Percentiles rank a stretch among this genome's conserved stretches.
Evolutionary conservation across 2,329 filamentous ascomycete genomes (phyloP).

Genomic region (Fusarium armeniacum): DNA sequence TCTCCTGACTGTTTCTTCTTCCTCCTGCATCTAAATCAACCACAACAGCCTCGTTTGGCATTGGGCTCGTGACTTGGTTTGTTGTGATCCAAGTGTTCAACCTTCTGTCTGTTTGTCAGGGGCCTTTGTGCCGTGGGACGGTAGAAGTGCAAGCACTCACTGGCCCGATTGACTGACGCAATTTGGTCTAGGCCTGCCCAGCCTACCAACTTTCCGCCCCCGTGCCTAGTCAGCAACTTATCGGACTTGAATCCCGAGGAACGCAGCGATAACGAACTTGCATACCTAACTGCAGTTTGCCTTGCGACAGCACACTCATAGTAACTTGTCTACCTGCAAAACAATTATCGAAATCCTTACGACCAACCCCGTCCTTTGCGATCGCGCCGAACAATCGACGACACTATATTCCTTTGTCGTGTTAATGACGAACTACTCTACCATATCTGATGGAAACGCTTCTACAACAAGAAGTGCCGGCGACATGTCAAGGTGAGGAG

Average conservation of each 20-base stretch:
- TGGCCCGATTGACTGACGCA: conserved; percentile 47
- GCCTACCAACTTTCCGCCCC: conserved; percentile 31
- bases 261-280: conserved; percentile 39
- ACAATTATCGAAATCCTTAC: conserved; percentile 1
- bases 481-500: conserved; percentile 65
- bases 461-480: conserved; percentile 57
- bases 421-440: conserved; percentile 70
- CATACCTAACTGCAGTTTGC: conserved; percentile 12
- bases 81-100: conserved; percentile 32
- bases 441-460: conserved; percentile 64
- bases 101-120: conserved; percentile 26
- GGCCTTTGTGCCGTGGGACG: conserved; percentile 47
- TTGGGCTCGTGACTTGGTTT: conserved; percentile 33
- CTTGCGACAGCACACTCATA: conserved; percentile 18
- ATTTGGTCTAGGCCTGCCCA: conserved; percentile 38
- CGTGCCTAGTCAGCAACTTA: conserved; percentile 41
- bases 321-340: neutral
- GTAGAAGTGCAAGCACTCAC: conserved; percentile 29
- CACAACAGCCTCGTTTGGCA: conserved; percentile 35
- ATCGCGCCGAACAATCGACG: conserved; percentile 24
- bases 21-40: conserved; percentile 39
- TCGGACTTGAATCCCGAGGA: conserved; percentile 38
- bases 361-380: conserved; percentile 6
- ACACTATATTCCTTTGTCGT: conserved; percentile 20
- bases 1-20: conserved; percentile 45